Percentiles rank a stretch among this genome's conserved stretches.
These are phyloP conservation scores for Podaxis pistillaris DNA, from an alignment of 768 basidiomycete genomes.

Conservation along the genomic window DNA sequence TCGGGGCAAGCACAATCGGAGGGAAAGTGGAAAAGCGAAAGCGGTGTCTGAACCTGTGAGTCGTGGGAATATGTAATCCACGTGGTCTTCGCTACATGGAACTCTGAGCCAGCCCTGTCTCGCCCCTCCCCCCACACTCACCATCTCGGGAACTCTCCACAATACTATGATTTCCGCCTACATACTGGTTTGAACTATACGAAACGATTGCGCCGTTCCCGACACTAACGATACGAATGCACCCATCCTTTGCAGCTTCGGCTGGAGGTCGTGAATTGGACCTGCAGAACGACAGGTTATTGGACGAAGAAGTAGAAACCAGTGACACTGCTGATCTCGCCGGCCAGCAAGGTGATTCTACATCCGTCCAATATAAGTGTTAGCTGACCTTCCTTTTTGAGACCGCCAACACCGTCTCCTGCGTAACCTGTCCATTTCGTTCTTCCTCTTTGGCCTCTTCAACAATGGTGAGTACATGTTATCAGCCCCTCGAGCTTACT, in stretches of 20 bases:
- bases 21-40: neutral
- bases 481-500: neutral
- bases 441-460: conserved; percentile 89
- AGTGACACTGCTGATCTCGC: conserved; percentile 2
- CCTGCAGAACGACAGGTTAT: conserved; percentile 2
- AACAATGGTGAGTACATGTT: conserved; percentile 70
- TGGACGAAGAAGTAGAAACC: neutral
- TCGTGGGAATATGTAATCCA: neutral
- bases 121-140: neutral
- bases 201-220: neutral
- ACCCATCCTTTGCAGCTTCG: neutral
- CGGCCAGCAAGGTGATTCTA: neutral
- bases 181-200: neutral
- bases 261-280: conserved; percentile 2
- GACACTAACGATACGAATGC: neutral
- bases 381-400: conserved; percentile 5
- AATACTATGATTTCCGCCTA: neutral
- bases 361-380: no score
- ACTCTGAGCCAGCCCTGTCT: neutral
- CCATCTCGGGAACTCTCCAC: neutral
- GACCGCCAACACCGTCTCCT: conserved; percentile 30
- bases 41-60: neutral
- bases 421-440: conserved; percentile 54
- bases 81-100: neutral
- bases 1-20: neutral